Evolutionary conservation across 179 eudicot species (phyloP).

Genomic region (Vitellaria paradoxa): DNA sequence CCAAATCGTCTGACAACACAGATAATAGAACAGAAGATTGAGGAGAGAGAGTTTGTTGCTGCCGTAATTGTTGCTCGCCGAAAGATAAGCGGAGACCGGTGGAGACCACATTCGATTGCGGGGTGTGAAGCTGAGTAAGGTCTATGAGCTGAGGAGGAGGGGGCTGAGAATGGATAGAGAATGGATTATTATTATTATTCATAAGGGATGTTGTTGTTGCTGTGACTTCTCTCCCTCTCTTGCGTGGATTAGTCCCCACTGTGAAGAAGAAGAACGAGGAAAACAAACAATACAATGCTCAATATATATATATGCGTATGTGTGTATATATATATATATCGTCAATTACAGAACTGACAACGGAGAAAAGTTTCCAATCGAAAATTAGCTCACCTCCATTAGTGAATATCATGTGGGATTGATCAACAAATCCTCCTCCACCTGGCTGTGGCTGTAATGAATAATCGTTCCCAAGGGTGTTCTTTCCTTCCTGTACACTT

Average conservation of each 20-base stretch:
- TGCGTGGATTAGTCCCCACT: slow-evolving; percentile 48
- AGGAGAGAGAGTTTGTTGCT: slow-evolving; percentile 25
- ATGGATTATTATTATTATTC: neutral
- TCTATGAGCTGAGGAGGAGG: slow-evolving; percentile 34
- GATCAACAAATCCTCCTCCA: slow-evolving; percentile 34
- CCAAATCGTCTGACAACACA: slow-evolving; percentile 43
- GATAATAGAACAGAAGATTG: slow-evolving; percentile 35
- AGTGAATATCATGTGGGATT: slow-evolving; percentile 38
- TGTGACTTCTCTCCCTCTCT: slow-evolving; percentile 47
- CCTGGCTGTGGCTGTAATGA: slow-evolving; percentile 32
- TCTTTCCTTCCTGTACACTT: slow-evolving; percentile 46
- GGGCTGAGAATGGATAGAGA: slow-evolving; percentile 21
- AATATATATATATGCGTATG: too few relatives aligned
- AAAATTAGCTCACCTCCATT: slow-evolving; percentile 39
- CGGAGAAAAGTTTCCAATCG: neutral
- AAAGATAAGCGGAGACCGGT: slow-evolving; percentile 59
- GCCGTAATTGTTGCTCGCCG: slow-evolving; percentile 42
- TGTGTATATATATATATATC: too few relatives aligned
- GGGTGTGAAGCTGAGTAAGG: slow-evolving; percentile 38
- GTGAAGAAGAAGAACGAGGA: neutral
- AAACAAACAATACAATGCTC: neutral
- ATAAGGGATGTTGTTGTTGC: neutral
- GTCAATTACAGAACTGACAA: neutral
- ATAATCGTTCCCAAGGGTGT: slow-evolving; percentile 21
- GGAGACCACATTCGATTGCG: slow-evolving; percentile 36